Base-by-base conservation (phyloP, 1,284 basidiomycete genomes). In the Microbotryum scabiosae region DNA sequence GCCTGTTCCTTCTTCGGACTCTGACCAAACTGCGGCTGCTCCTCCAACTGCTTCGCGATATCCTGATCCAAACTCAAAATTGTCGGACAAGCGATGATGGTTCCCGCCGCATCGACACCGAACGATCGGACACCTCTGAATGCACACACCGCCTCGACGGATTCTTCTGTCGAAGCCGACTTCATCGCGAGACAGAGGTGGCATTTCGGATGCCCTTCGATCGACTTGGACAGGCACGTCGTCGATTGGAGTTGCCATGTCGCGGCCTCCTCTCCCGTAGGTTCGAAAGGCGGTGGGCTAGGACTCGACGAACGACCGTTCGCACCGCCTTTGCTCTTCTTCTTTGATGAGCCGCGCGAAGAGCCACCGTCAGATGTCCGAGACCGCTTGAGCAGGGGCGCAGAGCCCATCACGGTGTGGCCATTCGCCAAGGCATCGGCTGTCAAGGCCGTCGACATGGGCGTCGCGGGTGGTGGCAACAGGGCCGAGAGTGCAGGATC, bases 1-100 rank as follows among this genome's bases (percentile, higher is more conserved):
- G 74, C 71, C 53, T 74, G 67, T 16, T 67, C 60, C 44, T 71
- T 65, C 7, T 60, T 67, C 18, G 76, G 61, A 0, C 50, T 49
- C 3, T 45, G 52, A 48, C 26, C 23, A 21, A 63, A n/a, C 30
- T 14, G 14, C 55, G 64, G 21, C 26, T 41, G 21, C 30, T 61
- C 57, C 52, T 63, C 59, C 5, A 48, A 25, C 3, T 26, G 36
- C 8, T 9, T 20, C 20, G 44, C 43, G 41, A 41, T 25, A 21
- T 44, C 36, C 14, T 41, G 36, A 41, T 41, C 36, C 36, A 41
- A 18, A 41, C 36, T 41, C 36, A 41, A 57, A 51, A 61, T 61
- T 16, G 32, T 25, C 16, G 61, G 55, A 5, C 21, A 12, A 2
- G 51, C 49, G 30, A 59, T 51, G 51, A 63, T 60, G 12, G 48